Percentiles rank a stretch among this genome's conserved stretches.
Conservation (phyloP, 345 rosid species). For the Mercurialis annua region DNA sequence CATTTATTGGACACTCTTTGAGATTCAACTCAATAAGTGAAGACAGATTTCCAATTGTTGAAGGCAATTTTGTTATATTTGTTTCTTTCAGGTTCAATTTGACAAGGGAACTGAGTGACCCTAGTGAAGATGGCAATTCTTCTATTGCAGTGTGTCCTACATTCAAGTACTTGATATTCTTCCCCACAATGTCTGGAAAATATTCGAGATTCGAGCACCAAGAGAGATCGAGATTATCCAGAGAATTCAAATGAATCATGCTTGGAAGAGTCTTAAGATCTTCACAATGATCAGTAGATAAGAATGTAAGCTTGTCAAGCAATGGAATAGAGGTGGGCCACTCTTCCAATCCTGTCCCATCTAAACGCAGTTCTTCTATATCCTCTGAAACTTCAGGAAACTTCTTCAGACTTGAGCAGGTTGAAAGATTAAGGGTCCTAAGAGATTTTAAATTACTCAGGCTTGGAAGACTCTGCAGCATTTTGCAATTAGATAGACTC, state of each 20-base stretch:
- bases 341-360: slow-evolving; percentile 8
- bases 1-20: neutral
- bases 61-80: neutral
- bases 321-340: slow-evolving; percentile 2
- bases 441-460: slow-evolving; percentile 7
- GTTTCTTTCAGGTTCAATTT: neutral
- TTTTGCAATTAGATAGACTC: slow-evolving; percentile 7
- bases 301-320: neutral
- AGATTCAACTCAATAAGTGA: slow-evolving; percentile 11
- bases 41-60: slow-evolving; percentile 6
- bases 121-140: slow-evolving; percentile 15
- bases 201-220: slow-evolving; percentile 7
- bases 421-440: slow-evolving; percentile 5
- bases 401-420: slow-evolving; percentile 9
- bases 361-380: slow-evolving; percentile 7
- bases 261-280: slow-evolving; percentile 5
- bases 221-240: slow-evolving; percentile 14
- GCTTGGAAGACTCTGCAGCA: slow-evolving; percentile 10
- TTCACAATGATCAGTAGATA: slow-evolving; percentile 9
- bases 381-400: slow-evolving; percentile 7
- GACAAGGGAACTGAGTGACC: neutral
- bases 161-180: neutral
- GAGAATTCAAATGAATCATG: neutral
- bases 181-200: slow-evolving; percentile 3
- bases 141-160: slow-evolving; percentile 6